Evolutionary conservation across 2,329 filamentous ascomycete species (phyloP).

Genomic region (Colletotrichum liriopes): DNA sequence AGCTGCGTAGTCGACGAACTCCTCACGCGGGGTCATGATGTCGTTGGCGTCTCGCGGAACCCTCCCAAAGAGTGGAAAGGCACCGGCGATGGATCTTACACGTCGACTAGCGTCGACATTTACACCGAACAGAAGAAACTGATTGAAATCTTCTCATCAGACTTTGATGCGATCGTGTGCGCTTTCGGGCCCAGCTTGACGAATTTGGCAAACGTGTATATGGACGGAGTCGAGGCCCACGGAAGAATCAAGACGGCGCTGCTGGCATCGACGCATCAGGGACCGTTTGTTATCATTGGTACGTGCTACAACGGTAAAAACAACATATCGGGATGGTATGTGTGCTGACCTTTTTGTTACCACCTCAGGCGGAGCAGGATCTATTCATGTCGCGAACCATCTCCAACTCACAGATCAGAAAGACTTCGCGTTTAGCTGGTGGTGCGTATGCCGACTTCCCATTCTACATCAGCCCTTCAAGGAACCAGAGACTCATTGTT

Average conservation of each 20-base stretch:
- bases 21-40: background rate
- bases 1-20: conserved; percentile 20
- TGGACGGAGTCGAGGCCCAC: conserved; percentile 5
- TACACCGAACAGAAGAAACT: conserved; percentile 3
- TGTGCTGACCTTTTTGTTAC: background rate
- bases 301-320: background rate
- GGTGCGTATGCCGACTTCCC: background rate
- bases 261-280: background rate
- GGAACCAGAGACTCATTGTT: background rate
- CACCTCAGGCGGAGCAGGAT: conserved; percentile 5
- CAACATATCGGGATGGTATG: too few relatives aligned
- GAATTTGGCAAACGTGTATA: background rate
- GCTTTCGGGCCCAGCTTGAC: conserved; percentile 9
- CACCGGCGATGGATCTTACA: background rate
- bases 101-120: background rate
- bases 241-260: conserved; percentile 4
- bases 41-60: conserved; percentile 12
- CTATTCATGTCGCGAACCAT: conserved; percentile 2
- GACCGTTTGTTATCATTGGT: conserved; percentile 15
- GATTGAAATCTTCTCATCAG: background rate
- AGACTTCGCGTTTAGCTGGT: conserved; percentile 7
- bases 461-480: background rate
- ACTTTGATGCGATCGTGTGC: conserved; percentile 13
- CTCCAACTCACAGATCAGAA: background rate
- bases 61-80: background rate